Evolutionary conservation across 2,329 filamentous ascomycete genomes (phyloP).

Genomic region (Talaromyces sp.): DNA sequence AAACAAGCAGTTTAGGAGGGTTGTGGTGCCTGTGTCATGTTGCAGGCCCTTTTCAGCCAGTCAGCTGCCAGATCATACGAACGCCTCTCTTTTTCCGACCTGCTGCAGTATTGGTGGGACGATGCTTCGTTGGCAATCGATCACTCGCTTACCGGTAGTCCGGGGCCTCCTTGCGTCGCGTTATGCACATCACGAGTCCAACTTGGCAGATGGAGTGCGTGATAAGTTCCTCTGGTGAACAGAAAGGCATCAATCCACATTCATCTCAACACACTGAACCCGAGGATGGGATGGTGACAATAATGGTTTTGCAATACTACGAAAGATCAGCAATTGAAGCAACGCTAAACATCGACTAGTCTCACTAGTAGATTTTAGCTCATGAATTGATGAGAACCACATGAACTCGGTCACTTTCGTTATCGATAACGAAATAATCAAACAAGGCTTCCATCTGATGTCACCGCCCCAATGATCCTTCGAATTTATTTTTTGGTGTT

Average conservation of each 20-base stretch:
- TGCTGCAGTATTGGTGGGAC: slow-evolving; percentile 14
- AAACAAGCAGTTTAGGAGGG: neutral
- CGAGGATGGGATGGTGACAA: neutral
- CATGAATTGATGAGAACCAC: neutral
- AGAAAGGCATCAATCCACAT: neutral
- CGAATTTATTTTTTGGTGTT: neutral
- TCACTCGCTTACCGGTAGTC: slow-evolving; percentile 22
- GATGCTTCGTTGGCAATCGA: slow-evolving; percentile 26
- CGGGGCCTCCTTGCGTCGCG: slow-evolving; percentile 20
- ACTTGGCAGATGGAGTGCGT: neutral
- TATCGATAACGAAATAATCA: slow-evolving; percentile 1
- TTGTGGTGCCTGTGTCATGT: neutral
- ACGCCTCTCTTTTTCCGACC: neutral
- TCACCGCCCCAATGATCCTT: neutral
- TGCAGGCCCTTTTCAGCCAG: neutral
- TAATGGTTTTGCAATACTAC: neutral
- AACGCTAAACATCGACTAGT: neutral
- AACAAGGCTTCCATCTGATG: neutral
- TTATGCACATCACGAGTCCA: neutral
- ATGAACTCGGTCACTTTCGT: neutral
- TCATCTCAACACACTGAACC: neutral
- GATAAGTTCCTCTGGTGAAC: neutral
- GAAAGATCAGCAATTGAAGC: neutral
- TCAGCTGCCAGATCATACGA: neutral
- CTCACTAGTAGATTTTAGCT: neutral